phyloP scores from a whole-genome alignment of 805 yeast species.

The Ogataea nakhonphanomensis region DNA sequence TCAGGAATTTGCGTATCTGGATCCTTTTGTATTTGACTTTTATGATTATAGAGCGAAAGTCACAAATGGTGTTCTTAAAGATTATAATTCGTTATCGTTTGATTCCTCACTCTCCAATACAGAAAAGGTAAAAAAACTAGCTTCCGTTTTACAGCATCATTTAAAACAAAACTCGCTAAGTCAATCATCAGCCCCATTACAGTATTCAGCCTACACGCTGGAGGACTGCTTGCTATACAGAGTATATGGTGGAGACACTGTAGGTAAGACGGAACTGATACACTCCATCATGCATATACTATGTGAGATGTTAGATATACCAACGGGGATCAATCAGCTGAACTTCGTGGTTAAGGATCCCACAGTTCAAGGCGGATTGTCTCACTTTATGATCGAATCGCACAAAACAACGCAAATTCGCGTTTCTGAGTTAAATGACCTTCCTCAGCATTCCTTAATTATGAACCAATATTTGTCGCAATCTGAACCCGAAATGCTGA shows the following conservation, averaged over 20 bases:
- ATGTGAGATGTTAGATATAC: slow-evolving; percentile 8
- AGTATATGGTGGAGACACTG: slow-evolving; percentile 14
- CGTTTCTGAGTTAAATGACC: neutral
- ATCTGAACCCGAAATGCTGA: neutral
- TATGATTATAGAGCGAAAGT: slow-evolving; percentile 9
- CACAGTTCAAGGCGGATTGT: neutral
- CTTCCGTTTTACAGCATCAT: neutral
- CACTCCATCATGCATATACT: slow-evolving; percentile 9
- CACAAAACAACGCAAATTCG: neutral
- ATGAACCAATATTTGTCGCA: neutral
- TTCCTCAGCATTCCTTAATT: neutral
- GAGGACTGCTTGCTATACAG: slow-evolving; percentile 11
- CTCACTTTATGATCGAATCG: neutral
- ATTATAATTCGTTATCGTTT: slow-evolving; percentile 7
- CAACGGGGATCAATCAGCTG: slow-evolving; percentile 1
- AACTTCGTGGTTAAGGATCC: slow-evolving; percentile 7
- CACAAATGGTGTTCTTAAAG: neutral
- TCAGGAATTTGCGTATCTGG: slow-evolving; percentile 16
- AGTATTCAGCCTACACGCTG: neutral
- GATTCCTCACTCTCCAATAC: slow-evolving; percentile 1
- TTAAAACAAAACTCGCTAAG: slow-evolving; percentile 11
- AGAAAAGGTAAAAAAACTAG: slow-evolving; percentile 2
- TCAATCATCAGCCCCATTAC: neutral
- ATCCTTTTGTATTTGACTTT: slow-evolving; percentile 26
- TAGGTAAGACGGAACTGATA: slow-evolving; percentile 4